phyloP scores from a whole-genome alignment of 441 rosid species.

The Monsonia emarginata region DNA sequence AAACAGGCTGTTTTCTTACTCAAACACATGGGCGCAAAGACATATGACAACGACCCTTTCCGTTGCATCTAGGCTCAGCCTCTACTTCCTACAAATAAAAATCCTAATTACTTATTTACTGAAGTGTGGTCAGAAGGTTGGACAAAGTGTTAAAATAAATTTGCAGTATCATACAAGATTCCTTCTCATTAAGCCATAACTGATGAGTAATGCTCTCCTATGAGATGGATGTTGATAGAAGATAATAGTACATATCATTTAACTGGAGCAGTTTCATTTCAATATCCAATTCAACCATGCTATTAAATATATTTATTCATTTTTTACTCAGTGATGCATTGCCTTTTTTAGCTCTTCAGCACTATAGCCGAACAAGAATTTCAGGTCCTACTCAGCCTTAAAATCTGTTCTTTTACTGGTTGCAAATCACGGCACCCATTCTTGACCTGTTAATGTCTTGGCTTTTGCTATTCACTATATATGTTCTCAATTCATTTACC shows the following conservation, averaged over 20 bases:
- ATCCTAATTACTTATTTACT: not conserved
- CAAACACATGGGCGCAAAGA: no score
- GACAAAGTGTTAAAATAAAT: not conserved
- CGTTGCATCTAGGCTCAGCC: no score
- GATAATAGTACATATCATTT: not conserved
- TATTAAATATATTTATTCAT: not conserved
- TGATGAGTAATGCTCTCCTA: not conserved
- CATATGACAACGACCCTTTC: no score
- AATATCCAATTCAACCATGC: not conserved
- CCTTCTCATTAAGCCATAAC: not conserved
- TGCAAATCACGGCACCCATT: not conserved
- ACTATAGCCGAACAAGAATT: not conserved
- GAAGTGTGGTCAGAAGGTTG: not conserved
- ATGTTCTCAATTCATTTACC: not conserved
- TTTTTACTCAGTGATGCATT: not conserved
- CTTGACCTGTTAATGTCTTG: not conserved
- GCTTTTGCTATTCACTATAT: not conserved
- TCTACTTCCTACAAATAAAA: not conserved
- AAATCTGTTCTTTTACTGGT: not conserved
- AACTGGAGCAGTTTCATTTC: not conserved
- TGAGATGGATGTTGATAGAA: not conserved
- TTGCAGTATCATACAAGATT: not conserved
- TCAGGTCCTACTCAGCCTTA: not conserved
- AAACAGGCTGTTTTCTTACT: no score
- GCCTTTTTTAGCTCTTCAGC: slow-evolving; percentile 6